These are phyloP conservation scores for Kewa caespitosa DNA, from an alignment of 179 eudicot species.

Conservation along the genomic window DNA sequence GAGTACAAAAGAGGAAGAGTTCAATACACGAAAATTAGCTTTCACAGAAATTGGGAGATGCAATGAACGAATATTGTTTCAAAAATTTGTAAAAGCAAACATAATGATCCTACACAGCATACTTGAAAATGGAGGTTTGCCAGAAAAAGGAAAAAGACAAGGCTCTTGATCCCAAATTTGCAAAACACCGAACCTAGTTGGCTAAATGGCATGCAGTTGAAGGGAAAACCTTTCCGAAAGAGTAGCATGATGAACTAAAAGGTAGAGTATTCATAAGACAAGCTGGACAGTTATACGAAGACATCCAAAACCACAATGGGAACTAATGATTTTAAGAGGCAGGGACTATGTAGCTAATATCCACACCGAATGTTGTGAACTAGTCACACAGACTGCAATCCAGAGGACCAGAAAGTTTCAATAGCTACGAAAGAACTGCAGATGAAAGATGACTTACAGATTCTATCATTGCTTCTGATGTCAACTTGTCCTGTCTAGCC, in stretches of 20 bases:
- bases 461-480: conserved; percentile 55
- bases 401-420: background rate
- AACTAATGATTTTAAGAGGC: background rate
- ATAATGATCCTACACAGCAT: background rate
- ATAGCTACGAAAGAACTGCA: background rate
- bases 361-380: background rate
- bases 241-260: background rate
- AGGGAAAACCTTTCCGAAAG: background rate
- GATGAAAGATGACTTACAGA: conserved; percentile 50
- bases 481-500: conserved; percentile 66
- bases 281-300: background rate
- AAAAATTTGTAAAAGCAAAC: background rate
- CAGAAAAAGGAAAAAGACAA: background rate
- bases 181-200: background rate
- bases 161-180: background rate
- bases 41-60: background rate
- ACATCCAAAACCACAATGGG: background rate
- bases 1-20: background rate
- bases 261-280: background rate
- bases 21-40: background rate
- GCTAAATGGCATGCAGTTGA: background rate
- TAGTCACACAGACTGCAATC: too few relatives aligned
- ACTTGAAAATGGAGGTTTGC: background rate
- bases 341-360: background rate
- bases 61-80: background rate